phyloP scores from a whole-genome alignment of 345 rosid species.

The Pistacia atlantica region DNA sequence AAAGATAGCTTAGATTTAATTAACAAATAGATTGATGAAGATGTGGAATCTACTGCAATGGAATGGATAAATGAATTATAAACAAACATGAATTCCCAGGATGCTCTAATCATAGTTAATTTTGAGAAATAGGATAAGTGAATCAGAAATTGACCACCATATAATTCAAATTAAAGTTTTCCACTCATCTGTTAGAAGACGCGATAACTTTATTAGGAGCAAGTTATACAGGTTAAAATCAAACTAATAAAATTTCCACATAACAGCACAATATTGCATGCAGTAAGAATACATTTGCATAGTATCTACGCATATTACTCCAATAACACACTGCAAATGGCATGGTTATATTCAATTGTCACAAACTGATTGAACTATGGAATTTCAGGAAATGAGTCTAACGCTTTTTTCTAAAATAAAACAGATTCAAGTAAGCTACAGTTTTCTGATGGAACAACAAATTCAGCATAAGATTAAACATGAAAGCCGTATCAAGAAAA shows the following conservation, averaged over 20 bases:
- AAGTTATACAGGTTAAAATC: background rate
- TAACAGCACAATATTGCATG: background rate
- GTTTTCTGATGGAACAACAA: background rate
- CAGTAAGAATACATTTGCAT: background rate
- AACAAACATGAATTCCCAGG: background rate
- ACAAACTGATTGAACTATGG: background rate
- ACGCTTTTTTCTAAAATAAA: background rate
- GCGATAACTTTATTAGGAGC: background rate
- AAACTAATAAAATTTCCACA: background rate
- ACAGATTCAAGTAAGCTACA: background rate
- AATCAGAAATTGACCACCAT: background rate
- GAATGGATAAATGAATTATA: background rate
- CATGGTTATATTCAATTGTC: slow-evolving; percentile 9
- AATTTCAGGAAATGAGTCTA: background rate
- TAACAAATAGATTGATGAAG: slow-evolving; percentile 8
- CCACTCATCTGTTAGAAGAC: slow-evolving; percentile 4
- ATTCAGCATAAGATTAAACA: slow-evolving; percentile 5
- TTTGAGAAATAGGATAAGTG: background rate
- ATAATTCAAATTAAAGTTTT: background rate
- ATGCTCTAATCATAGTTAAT: background rate
- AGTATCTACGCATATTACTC: background rate
- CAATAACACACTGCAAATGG: background rate
- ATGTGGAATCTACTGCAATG: background rate
- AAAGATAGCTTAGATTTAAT: slow-evolving; percentile 15
- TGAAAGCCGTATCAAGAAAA: background rate